Base-by-base conservation (phyloP, 805 yeast species). In the Monosporozyma siamensis region DNA sequence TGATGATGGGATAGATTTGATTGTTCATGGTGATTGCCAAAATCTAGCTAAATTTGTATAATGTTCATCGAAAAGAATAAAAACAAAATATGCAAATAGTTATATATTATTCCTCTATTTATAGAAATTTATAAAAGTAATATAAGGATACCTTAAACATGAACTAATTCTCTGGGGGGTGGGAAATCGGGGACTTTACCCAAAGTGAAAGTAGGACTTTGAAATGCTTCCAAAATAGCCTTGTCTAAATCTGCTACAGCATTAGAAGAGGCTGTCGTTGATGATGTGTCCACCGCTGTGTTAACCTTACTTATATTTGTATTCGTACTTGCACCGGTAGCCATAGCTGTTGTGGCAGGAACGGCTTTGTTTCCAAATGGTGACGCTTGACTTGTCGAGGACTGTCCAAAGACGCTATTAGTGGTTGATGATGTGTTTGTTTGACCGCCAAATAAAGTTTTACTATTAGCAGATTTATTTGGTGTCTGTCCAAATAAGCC, bases 161-260 rank as follows among this genome's bases (percentile, higher is more conserved):
- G 39, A 14, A 50, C 44, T 7, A 72, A 55, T 41, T 67, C 69
- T 8, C 69, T 32, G 1, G 92, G 88, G 5, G 94, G 92, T 3
- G 87, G 78, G 5, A 76, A 52, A 45, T 82, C 90, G 0, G 94
- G 94, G 2, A 83, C 75, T 21, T 63, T 60, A 0, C 89, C 90
- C 25, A 82, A 52, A n/a, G 59, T 54, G 49, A 83, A 83, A 4
- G 45, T 41, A 0, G 54, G 49, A 1, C 74, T 66, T 47, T 68
- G 55, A 56, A 83, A 86, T 18, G 71, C 70, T 5, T 61, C 65
- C 8, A 66, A 38, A 0, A 77, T 67, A 3, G 53, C 63, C 4
- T 70, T 72, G 38, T 72, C 63, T 3, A 78, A 50, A 3, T 71
- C 74, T 0, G 62, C 66, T 4, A 61, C 21, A 3, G 32, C 21